Conservation (phyloP, 2,329 filamentous ascomycete species). For the Paraconiothyrium brasiliense region DNA sequence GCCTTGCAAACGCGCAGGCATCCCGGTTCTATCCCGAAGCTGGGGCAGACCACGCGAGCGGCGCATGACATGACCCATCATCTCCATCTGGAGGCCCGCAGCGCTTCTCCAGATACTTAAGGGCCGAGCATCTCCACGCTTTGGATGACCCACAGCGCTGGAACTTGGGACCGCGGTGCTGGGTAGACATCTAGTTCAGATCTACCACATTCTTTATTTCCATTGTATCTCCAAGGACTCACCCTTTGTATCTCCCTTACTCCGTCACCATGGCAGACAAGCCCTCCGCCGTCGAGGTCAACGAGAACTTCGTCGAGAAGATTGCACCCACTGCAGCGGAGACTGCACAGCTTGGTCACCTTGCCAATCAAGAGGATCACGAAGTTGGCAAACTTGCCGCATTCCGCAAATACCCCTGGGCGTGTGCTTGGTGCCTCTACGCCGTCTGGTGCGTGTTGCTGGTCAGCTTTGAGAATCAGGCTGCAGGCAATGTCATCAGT, state of each 20-base stretch:
- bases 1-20: conserved; percentile 10
- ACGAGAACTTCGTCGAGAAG: conserved; percentile 28
- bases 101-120: conserved; percentile 9
- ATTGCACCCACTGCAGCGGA: conserved; percentile 11
- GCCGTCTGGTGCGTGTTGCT: conserved; percentile 54
- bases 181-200: neutral
- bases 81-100: conserved; percentile 8
- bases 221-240: neutral
- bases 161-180: neutral
- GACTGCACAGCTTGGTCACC: conserved; percentile 27
- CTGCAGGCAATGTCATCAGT: conserved; percentile 53
- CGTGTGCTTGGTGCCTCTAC: conserved; percentile 51
- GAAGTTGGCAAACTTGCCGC: conserved; percentile 35
- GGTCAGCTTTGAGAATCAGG: conserved; percentile 55
- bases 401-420: conserved; percentile 39
- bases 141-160: conserved; percentile 10
- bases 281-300: conserved; percentile 23
- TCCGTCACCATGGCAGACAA: conserved; percentile 17
- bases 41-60: neutral
- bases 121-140: neutral
- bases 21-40: neutral
- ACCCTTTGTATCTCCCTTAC: neutral
- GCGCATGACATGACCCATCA: neutral
- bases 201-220: neutral
- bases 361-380: conserved; percentile 34